Evolutionary conservation across 179 eudicot genomes (phyloP), one percentile per base, ranked within the genome.

Genomic region (Monotropa hypopitys): DNA sequence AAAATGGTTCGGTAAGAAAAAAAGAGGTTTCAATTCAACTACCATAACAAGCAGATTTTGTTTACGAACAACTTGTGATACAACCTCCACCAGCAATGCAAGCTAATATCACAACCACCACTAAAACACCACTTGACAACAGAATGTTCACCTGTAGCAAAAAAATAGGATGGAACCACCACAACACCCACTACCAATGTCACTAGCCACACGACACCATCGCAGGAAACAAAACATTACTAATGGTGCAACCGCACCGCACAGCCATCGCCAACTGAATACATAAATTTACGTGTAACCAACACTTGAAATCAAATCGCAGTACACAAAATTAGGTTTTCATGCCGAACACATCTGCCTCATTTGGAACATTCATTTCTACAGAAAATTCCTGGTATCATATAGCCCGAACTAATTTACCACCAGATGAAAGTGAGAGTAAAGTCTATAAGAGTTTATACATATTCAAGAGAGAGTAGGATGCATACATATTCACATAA

Each of bases 401-500:
- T 21, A 47, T 16, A 46, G 57, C 62, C 75, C 28, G 12, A 3
- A 50, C 13, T 51, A 10, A 72, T 51, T 18, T 9, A 70, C 21
- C 40, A 30, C 54, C 33, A 46, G 38, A 49, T 51, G 49, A 51
- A 35, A 53, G 15, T 8, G 40, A 20, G 20, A 10, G 33, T 33
- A 3, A 49, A 72, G 47, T 54, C 5, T 53, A 57, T 57, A 51
- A 74, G 57, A 74, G 30, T 53, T 53, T 51, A 50, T 28, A 56
- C 1, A 8, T 13, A 20, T 13, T 7, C 12, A 4, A 45, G 38
- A 26, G 23, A 26, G 61, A 33, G 62, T 78, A 32, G 63, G 16
- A 50, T 23, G 32, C 80, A 73, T 80, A 91, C 97, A 68, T 86
- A 89, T 90, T 91, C 97, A 85, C 97, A 91, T 28, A 91, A 85